Base-by-base conservation (phyloP, 805 yeast species). In the Candida multigemmis region DNA sequence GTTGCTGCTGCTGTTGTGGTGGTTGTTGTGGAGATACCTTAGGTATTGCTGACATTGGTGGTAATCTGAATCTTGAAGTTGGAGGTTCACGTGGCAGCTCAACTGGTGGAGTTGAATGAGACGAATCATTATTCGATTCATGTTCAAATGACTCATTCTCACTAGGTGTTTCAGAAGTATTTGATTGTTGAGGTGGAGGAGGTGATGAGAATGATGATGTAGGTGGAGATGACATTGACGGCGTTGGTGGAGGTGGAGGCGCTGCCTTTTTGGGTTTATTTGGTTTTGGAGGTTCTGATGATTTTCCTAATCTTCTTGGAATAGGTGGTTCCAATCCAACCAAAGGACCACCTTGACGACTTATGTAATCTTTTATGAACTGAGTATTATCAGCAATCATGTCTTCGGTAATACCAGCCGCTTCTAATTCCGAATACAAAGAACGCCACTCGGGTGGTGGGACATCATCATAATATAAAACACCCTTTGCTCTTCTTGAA, bases 371-470 rank as follows among this genome's bases (percentile, higher is more conserved):
- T 48, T 81, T 84, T 44, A 84, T 81, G 48, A 83, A 82, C 33
- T 80, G 82, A 33, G 86, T 63, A 46, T 84, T 82, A 28, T 81
- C 89, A 0, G 87, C 91, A 48, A 84, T 83, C 87, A 81, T 78
- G 38, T 83, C 94, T 43, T 84, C 93, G 1, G 83, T 53, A 32
- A 84, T 84, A 1, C 95, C 95, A 28, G 80, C 78, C 12, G 69
- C 63, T 21, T 77, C 89, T 28, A 84, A 61, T 43, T 80, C 86
- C 6, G 68, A 56, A 37, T 84, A 82, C 31, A 84, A 62, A 2
- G 77, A 61, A 26, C 87, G 54, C 94, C 94, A 84, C 47, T 83
- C 93, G 4, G 77, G 75, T 2, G 94, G 93, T 1, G 93, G 93
- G 31, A 67, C 66, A 37, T 66, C 84, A 46, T 82, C 91, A 44